Conservation (phyloP, 163 green algal genomes). For the Scenedesmus sp. region DNA sequence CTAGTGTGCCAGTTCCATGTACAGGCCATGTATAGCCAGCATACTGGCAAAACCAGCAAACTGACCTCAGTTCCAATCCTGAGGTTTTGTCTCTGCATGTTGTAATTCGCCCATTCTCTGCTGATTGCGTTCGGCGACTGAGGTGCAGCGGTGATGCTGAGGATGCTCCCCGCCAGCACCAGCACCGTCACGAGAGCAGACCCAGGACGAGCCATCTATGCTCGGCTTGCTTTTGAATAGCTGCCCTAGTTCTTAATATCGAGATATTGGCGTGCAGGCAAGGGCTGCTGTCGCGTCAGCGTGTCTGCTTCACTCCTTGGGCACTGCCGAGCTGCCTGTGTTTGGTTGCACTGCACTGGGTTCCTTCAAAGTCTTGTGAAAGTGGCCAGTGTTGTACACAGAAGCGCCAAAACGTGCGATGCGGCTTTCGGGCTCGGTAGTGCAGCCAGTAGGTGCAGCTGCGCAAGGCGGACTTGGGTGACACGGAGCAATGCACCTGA, state of each 20-base stretch:
- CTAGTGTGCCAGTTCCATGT: not conserved
- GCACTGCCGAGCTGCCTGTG: not conserved
- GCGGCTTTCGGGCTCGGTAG: not conserved
- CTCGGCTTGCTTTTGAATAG: not conserved
- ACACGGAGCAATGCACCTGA: not conserved
- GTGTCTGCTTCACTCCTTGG: not conserved
- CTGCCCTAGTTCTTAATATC: not conserved
- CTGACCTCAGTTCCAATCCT: constrained; percentile 8
- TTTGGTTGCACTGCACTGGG: not conserved
- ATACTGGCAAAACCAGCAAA: not conserved
- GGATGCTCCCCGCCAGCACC: not conserved
- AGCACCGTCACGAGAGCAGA: constrained; percentile 26
- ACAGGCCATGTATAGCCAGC: not conserved
- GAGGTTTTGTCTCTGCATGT: not conserved
- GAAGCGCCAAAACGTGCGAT: not conserved
- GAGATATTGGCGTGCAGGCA: not conserved
- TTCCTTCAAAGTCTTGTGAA: not conserved
- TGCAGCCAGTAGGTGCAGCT: constrained; percentile 7
- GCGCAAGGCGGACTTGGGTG: not conserved
- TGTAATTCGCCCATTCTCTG: constrained; percentile 16
- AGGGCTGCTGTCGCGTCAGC: constrained; percentile 2
- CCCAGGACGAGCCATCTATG: constrained; percentile 8
- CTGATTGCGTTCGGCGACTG: constrained; percentile 7
- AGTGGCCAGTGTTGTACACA: not conserved
- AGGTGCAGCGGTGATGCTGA: not conserved